phyloP scores from a whole-genome alignment of 2,329 filamentous ascomycete genomes.

The Leptographium procerum region DNA sequence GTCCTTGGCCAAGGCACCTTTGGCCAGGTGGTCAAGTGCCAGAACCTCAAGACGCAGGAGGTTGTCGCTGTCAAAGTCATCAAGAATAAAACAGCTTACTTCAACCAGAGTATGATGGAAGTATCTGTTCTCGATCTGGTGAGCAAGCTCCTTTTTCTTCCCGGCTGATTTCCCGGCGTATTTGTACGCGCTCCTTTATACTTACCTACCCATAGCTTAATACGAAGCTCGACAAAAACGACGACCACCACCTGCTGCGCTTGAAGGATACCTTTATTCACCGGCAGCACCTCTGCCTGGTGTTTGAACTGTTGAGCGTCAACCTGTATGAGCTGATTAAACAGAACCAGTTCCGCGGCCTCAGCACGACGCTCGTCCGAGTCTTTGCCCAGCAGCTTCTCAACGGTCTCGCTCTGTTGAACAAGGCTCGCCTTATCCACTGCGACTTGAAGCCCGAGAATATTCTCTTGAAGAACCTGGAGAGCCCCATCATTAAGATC shows the following conservation, averaged over 20 bases:
- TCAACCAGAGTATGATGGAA: conserved; percentile 99
- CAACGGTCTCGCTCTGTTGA: conserved; percentile 81
- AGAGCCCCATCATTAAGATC: conserved; percentile 99
- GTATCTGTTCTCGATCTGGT: conserved; percentile 94
- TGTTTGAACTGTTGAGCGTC: conserved; percentile 92
- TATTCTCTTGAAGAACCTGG: conserved; percentile 92
- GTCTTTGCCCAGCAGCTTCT: conserved; percentile 96
- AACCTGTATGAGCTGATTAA: conserved; percentile 99
- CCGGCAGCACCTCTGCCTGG: conserved; percentile 87
- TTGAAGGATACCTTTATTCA: conserved; percentile 98
- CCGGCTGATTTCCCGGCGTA: too few species aligned
- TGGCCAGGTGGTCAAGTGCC: conserved; percentile 96
- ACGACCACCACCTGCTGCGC: conserved; percentile 89
- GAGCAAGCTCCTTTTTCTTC: conserved; percentile 19
- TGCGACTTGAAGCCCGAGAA: conserved; percentile 98
- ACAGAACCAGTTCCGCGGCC: conserved; percentile 94
- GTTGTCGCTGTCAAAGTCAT: conserved; percentile 98
- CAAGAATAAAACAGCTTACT: conserved; percentile 97
- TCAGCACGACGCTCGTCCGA: conserved; percentile 92
- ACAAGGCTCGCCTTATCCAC: conserved; percentile 94
- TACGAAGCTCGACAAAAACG: conserved; percentile 97
- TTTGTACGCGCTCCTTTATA: not conserved
- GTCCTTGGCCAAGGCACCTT: conserved; percentile 96
- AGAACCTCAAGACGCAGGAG: conserved; percentile 96
- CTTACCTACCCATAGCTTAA: conserved; percentile 57